Conservation (phyloP, 495 filamentous ascomycete species). For the Hypomontagnella submonticulosa region DNA sequence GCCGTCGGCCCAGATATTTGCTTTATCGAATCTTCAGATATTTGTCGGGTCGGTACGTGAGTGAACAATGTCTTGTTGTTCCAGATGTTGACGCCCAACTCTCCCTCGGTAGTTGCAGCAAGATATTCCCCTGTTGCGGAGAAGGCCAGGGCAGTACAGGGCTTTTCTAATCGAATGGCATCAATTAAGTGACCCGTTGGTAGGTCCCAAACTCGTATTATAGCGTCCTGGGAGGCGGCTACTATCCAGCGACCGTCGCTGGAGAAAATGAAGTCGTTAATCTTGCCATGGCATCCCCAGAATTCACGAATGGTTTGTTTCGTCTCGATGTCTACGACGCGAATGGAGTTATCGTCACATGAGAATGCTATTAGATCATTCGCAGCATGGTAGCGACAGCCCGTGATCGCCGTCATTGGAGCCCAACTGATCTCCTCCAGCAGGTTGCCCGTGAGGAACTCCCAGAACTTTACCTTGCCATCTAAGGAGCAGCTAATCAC, state of each 20-base stretch:
- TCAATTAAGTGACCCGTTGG: conserved; percentile 96
- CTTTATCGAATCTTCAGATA: conserved; percentile 78
- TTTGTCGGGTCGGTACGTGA: conserved; percentile 82
- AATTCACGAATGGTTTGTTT: conserved; percentile 90
- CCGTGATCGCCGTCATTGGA: conserved; percentile 79
- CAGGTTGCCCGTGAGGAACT: conserved; percentile 81
- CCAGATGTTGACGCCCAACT: conserved; percentile 92
- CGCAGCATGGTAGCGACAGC: conserved; percentile 77
- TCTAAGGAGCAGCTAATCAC: conserved; percentile 88
- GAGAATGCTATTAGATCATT: conserved; percentile 90
- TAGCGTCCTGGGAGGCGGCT: conserved; percentile 82
- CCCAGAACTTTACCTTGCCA: conserved; percentile 99
- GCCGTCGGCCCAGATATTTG: conserved; percentile 71
- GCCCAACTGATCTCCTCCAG: conserved; percentile 87
- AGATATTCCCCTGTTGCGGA: conserved; percentile 91
- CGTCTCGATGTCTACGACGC: conserved; percentile 91
- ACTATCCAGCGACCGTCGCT: conserved; percentile 94
- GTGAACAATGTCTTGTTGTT: conserved; percentile 91
- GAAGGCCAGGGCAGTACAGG: conserved; percentile 86
- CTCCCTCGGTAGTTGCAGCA: conserved; percentile 84
- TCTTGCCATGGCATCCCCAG: conserved; percentile 83
- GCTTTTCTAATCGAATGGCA: conserved; percentile 76
- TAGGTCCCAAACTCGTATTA: conserved; percentile 92
- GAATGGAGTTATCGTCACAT: conserved; percentile 88
- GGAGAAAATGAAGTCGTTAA: conserved; percentile 91